Conservation (phyloP, 1,284 basidiomycete genomes). For the Fomitopsis palustris region DNA sequence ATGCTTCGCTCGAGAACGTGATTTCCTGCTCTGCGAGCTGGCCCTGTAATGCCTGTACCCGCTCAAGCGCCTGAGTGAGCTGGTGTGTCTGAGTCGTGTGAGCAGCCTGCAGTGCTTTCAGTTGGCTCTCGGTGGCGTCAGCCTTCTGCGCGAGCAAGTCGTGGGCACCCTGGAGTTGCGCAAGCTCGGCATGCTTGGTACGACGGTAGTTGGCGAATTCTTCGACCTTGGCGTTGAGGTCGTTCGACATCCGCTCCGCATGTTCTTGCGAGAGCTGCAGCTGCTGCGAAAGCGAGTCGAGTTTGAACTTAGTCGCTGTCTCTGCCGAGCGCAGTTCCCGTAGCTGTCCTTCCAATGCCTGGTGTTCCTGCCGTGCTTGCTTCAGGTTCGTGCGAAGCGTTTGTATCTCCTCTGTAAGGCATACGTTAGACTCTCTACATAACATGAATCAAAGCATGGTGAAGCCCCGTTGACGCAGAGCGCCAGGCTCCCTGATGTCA, state of each 20-base stretch:
- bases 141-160: conserved; percentile 67
- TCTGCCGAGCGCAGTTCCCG: conserved; percentile 68
- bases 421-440: background rate
- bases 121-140: conserved; percentile 55
- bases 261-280: conserved; percentile 71
- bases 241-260: conserved; percentile 58
- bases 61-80: conserved; percentile 66
- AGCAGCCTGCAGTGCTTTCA: conserved; percentile 67
- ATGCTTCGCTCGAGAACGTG: conserved; percentile 72
- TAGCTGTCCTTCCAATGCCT: conserved; percentile 58
- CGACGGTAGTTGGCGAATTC: conserved; percentile 73
- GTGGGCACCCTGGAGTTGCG: conserved; percentile 69
- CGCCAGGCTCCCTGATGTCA: no score
- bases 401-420: conserved; percentile 60
- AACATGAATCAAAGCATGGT: no score
- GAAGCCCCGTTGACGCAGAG: no score
- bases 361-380: conserved; percentile 72
- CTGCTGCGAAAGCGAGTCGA: conserved; percentile 78
- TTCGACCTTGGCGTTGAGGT: conserved; percentile 63
- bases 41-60: conserved; percentile 67
- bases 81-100: conserved; percentile 65
- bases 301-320: conserved; percentile 76
- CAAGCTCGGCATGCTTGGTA: conserved; percentile 68
- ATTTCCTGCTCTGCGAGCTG: conserved; percentile 79
- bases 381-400: conserved; percentile 65